Conservation (phyloP, 2,329 filamentous ascomycete genomes). For the Aspergillus chevalieri region DNA sequence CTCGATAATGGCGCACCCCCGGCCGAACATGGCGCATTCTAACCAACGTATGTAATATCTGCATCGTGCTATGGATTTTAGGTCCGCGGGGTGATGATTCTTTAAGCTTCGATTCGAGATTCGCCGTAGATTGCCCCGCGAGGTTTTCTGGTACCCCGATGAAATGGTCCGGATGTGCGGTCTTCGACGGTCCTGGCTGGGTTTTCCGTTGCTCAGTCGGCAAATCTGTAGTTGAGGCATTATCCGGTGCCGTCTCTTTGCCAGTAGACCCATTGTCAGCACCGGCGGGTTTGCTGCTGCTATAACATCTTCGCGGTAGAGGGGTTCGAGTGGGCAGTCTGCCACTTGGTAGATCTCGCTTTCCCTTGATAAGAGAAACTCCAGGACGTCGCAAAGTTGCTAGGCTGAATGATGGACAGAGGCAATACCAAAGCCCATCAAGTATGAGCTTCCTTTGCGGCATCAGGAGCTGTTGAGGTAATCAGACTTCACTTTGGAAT, state of each 20-base stretch:
- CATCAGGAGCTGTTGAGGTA: slow-evolving; percentile 23
- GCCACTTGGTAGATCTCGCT: slow-evolving; percentile 1
- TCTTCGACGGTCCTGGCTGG: background rate
- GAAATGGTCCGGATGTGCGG: background rate
- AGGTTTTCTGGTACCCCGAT: slow-evolving; percentile 15
- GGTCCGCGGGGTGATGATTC: slow-evolving; percentile 17
- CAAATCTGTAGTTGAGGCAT: slow-evolving; percentile 4
- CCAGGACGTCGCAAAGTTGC: slow-evolving; percentile 13
- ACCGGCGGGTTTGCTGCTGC: background rate
- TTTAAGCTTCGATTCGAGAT: slow-evolving; percentile 27
- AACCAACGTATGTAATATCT: slow-evolving; percentile 34
- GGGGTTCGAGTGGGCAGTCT: slow-evolving; percentile 1
- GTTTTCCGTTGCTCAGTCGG: background rate
- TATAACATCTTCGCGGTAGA: slow-evolving; percentile 14
- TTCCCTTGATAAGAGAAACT: slow-evolving; percentile 6
- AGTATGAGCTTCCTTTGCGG: slow-evolving; percentile 24
- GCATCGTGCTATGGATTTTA: slow-evolving; percentile 21
- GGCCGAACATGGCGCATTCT: slow-evolving; percentile 31
- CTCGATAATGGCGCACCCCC: slow-evolving; percentile 55
- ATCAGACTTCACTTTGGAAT: background rate
- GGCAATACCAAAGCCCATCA: slow-evolving; percentile 37
- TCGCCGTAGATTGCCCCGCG: slow-evolving; percentile 9
- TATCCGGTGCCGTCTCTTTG: slow-evolving; percentile 1
- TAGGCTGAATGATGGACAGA: slow-evolving; percentile 32
- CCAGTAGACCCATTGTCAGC: background rate